These are phyloP conservation scores for Komagataella pastoris DNA, from an alignment of 805 yeast species.

Conservation along the genomic window DNA sequence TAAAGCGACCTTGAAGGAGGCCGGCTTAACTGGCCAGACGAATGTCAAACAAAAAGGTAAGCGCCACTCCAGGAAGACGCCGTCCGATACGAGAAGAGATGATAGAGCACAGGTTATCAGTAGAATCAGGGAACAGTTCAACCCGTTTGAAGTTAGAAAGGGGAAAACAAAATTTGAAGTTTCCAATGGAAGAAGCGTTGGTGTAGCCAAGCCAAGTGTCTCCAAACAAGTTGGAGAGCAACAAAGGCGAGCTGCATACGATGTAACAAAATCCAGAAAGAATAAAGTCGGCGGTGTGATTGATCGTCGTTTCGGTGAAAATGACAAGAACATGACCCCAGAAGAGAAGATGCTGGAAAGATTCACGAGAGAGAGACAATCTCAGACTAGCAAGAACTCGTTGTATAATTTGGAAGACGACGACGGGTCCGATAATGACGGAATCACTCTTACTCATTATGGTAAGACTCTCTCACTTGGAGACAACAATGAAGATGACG, in stretches of 20 bases:
- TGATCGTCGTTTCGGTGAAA: constrained; percentile 91
- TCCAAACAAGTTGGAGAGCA: constrained; percentile 61
- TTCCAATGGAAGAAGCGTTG: constrained; percentile 19
- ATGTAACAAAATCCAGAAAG: constrained; percentile 44
- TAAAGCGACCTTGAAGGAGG: constrained; percentile 60
- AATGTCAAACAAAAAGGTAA: constrained; percentile 45
- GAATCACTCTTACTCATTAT: constrained; percentile 53
- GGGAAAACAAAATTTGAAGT: constrained; percentile 44
- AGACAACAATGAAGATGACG: constrained; percentile 36
- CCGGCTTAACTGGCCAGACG: constrained; percentile 81
- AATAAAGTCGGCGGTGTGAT: constrained; percentile 67
- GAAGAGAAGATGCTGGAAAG: constrained; percentile 95
- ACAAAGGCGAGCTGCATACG: constrained; percentile 45
- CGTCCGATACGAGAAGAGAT: constrained; percentile 57
- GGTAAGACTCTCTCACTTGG: constrained; percentile 54
- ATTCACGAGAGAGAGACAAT: constrained; percentile 79
- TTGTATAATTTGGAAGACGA: constrained; percentile 68
- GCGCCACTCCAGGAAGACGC: constrained; percentile 32
- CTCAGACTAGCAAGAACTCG: constrained; percentile 38
- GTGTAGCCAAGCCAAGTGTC: constrained; percentile 54
- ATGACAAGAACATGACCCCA: constrained; percentile 50
- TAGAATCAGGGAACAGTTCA: constrained; percentile 70
- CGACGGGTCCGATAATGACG: constrained; percentile 28
- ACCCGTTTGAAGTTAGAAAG: constrained; percentile 75
- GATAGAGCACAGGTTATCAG: constrained; percentile 44